Percentiles rank a stretch among this genome's conserved stretches.
Evolutionary conservation across 2,329 filamentous ascomycete species (phyloP).

Genomic region (Massarina eburnea): DNA sequence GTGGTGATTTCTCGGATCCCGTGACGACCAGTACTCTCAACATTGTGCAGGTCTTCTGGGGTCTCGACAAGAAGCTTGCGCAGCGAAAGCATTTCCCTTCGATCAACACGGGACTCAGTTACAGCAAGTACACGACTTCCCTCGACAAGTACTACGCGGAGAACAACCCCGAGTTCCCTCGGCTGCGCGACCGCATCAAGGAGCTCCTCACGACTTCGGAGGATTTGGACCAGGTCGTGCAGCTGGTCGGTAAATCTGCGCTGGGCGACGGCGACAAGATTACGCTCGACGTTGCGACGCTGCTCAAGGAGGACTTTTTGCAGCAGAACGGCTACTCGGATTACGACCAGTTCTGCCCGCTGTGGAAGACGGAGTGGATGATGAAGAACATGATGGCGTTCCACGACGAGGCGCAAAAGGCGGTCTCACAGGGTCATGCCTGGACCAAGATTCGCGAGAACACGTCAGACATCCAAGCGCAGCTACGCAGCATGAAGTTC

Average conservation of each 20-base stretch:
- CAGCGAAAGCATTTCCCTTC: slow-evolving; percentile 99
- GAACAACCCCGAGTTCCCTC: slow-evolving; percentile 90
- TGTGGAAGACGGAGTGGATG: slow-evolving; percentile 99
- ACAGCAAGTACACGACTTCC: slow-evolving; percentile 91
- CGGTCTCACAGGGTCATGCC: slow-evolving; percentile 82
- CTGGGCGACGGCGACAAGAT: slow-evolving; percentile 98
- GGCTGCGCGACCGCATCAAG: slow-evolving; percentile 88
- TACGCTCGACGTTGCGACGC: slow-evolving; percentile 83
- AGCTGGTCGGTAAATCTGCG: slow-evolving; percentile 96
- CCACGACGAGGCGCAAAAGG: slow-evolving; percentile 97
- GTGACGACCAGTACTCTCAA: slow-evolving; percentile 90
- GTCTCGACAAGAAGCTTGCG: slow-evolving; percentile 98
- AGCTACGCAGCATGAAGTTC: slow-evolving; percentile 93
- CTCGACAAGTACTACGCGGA: slow-evolving; percentile 95
- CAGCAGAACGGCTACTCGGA: slow-evolving; percentile 99
- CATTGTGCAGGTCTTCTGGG: slow-evolving; percentile 99
- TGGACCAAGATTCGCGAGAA: slow-evolving; percentile 93
- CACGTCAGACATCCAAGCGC: slow-evolving; percentile 80
- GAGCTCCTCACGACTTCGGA: slow-evolving; percentile 93
- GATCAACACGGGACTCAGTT: slow-evolving; percentile 91
- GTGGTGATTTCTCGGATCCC: slow-evolving; percentile 98
- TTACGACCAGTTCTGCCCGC: slow-evolving; percentile 98
- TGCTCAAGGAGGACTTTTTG: slow-evolving; percentile 98
- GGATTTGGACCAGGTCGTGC: slow-evolving; percentile 96
- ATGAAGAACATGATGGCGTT: slow-evolving; percentile 99